phyloP scores from a whole-genome alignment of 306 rosid species.

The Castanea mollissima region DNA sequence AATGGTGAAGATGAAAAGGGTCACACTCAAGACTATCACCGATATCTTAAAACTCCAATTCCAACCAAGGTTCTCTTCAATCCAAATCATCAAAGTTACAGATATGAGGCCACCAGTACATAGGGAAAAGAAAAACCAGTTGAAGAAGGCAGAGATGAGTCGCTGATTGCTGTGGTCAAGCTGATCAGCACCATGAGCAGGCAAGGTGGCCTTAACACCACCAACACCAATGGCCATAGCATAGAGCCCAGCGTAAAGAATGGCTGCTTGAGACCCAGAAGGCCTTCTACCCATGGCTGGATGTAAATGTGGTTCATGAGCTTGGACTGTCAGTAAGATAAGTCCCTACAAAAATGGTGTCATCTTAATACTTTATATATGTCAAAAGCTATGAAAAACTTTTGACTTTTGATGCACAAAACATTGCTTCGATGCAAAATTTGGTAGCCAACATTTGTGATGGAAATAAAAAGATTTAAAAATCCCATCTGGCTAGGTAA shows the following conservation, averaged over 20 bases:
- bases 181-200: conserved; percentile 48
- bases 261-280: conserved; percentile 13
- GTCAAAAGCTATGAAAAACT: too few relatives aligned
- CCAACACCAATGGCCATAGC: conserved; percentile 28
- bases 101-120: conserved; percentile 28
- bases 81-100: conserved; percentile 35
- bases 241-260: conserved; percentile 32
- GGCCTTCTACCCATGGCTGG: conserved; percentile 1
- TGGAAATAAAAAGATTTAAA: too few relatives aligned
- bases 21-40: conserved; percentile 9
- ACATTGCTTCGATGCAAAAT: too few relatives aligned
- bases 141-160: conserved; percentile 41
- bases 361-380: too few relatives aligned
- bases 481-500: too few relatives aligned
- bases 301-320: conserved; percentile 1
- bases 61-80: conserved; percentile 39
- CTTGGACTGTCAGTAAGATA: conserved; percentile 28
- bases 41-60: conserved; percentile 26
- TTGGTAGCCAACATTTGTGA: too few relatives aligned
- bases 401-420: too few relatives aligned
- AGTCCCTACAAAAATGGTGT: background rate
- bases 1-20: conserved; percentile 17
- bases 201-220: conserved; percentile 35
- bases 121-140: conserved; percentile 37
- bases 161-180: conserved; percentile 27